phyloP scores from a whole-genome alignment of 768 basidiomycete genomes.

The Phylloporus rhodoxanthus region DNA sequence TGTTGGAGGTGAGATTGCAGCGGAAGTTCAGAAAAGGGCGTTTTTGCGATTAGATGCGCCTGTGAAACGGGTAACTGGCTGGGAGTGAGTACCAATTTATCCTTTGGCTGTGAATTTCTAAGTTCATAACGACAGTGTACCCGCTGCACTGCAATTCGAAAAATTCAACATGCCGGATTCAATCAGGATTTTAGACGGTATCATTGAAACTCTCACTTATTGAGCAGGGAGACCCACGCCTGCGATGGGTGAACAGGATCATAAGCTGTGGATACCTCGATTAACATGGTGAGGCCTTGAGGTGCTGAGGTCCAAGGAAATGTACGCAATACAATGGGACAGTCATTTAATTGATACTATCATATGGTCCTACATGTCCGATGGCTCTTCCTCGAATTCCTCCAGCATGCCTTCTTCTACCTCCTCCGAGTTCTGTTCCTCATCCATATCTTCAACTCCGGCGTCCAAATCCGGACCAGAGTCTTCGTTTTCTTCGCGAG shows the following conservation, averaged over 20 bases:
- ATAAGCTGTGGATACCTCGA: not conserved
- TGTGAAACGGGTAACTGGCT: constrained; percentile 79
- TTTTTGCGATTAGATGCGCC: constrained; percentile 88
- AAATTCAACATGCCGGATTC: constrained; percentile 90
- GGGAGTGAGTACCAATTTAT: constrained; percentile 69
- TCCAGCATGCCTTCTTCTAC: constrained; percentile 44
- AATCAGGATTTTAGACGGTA: constrained; percentile 73
- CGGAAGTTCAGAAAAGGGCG: constrained; percentile 81
- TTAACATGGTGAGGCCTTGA: not conserved
- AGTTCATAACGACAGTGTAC: constrained; percentile 46
- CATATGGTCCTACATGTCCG: constrained; percentile 11
- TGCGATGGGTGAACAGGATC: not conserved
- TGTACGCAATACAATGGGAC: not conserved
- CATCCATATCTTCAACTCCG: constrained; percentile 40
- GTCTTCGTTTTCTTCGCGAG: constrained; percentile 37
- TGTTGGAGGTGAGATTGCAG: constrained; percentile 88
- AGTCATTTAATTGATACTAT: not conserved
- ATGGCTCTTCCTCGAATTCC: constrained; percentile 48
- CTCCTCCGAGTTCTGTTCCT: constrained; percentile 38
- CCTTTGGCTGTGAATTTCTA: not conserved
- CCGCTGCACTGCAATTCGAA: constrained; percentile 79
- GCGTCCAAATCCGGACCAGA: constrained; percentile 34
- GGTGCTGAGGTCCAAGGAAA: not conserved
- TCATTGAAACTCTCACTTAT: constrained; percentile 78
- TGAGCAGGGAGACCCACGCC: constrained; percentile 23